Evolutionary conservation across 768 basidiomycete genomes (phyloP).

Genomic region (Butyriboletus loyo): DNA sequence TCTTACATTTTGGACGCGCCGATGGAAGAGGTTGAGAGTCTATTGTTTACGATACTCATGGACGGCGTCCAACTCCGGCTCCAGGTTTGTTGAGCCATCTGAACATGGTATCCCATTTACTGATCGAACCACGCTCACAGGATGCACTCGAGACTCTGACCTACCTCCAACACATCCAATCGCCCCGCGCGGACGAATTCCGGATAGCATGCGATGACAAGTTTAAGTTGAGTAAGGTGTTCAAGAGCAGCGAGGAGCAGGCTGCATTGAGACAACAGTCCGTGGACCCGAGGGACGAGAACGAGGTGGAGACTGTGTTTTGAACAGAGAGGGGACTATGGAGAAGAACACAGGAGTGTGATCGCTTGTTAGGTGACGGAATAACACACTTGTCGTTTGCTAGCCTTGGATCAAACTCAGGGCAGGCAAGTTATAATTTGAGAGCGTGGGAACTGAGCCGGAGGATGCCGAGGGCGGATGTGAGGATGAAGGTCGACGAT

Average conservation of each 20-base stretch:
- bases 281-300: constrained; percentile 20
- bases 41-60: constrained; percentile 48
- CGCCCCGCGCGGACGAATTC: constrained; percentile 60
- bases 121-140: constrained; percentile 34
- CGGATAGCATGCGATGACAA: constrained; percentile 46
- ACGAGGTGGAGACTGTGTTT: constrained; percentile 23
- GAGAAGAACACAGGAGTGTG: neutral
- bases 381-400: too few relatives aligned
- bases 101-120: neutral
- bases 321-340: constrained; percentile 6
- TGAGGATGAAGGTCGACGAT: neutral
- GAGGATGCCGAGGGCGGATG: constrained; percentile 19
- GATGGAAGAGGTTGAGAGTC: constrained; percentile 56
- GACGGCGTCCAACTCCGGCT: constrained; percentile 44
- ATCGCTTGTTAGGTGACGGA: neutral
- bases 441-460: constrained; percentile 20
- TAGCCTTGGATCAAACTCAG: too few relatives aligned
- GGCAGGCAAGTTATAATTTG: constrained; percentile 28
- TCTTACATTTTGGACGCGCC: constrained; percentile 45
- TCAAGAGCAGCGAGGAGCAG: constrained; percentile 56
- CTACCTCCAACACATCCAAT: constrained; percentile 50
- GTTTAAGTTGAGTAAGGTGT: constrained; percentile 64
- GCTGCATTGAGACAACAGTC: constrained; percentile 33
- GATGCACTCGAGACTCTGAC: constrained; percentile 46
- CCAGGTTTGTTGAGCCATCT: constrained; percentile 36